Percentiles rank a stretch among this genome's conserved stretches.
Conservation (phyloP, 805 yeast species). For the Ogataea naganishii region DNA sequence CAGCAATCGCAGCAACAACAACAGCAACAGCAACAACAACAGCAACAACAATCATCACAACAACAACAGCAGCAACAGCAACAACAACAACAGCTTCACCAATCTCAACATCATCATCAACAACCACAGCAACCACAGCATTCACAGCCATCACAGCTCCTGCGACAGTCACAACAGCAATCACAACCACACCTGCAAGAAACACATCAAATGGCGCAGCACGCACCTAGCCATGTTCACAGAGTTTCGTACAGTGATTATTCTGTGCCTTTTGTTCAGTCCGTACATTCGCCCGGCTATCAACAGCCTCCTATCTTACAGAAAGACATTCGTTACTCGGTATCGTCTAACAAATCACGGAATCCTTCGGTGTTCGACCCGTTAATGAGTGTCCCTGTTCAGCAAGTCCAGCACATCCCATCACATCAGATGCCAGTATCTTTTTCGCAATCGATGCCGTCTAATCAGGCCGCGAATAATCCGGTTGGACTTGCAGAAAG, state of each 20-base stretch:
- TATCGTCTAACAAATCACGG: slow-evolving; percentile 22
- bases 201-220: slow-evolving; percentile 2
- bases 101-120: slow-evolving; percentile 1
- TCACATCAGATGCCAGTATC: no score
- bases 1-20: slow-evolving; percentile 8
- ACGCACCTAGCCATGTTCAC: background rate
- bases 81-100: slow-evolving; percentile 5
- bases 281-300: slow-evolving; percentile 17
- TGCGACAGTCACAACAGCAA: slow-evolving; percentile 4
- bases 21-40: slow-evolving; percentile 5
- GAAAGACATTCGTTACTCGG: slow-evolving; percentile 23
- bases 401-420: slow-evolving; percentile 1
- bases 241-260: slow-evolving; percentile 1
- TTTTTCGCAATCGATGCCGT: no score
- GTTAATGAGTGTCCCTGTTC: slow-evolving; percentile 15
- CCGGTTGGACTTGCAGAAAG: no score
- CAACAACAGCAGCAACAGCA: slow-evolving; percentile 7
- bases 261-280: slow-evolving; percentile 25
- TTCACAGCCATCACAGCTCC: slow-evolving; percentile 2
- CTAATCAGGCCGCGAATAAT: no score
- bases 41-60: slow-evolving; percentile 10
- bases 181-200: slow-evolving; percentile 7
- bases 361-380: slow-evolving; percentile 32
- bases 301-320: slow-evolving; percentile 20
- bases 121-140: slow-evolving; percentile 3